Evolutionary conservation across 352 stramenopile genomes (phyloP).

Genomic region (Phytophthora cryptogea): DNA sequence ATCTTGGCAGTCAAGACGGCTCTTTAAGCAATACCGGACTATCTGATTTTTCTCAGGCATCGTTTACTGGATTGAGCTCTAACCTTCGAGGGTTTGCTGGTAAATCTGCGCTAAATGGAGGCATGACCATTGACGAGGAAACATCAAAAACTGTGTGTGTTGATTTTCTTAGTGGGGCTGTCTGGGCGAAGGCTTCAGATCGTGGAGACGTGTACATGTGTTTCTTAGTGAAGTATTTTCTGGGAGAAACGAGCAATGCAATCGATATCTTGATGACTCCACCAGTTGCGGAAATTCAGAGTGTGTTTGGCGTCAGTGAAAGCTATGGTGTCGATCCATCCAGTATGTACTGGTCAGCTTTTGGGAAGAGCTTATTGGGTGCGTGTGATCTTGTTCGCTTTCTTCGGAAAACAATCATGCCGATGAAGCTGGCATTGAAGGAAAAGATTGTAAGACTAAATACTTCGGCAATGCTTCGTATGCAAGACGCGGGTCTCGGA

Average conservation of each 20-base stretch:
- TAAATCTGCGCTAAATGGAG: not conserved
- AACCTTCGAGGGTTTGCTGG: conserved; percentile 40
- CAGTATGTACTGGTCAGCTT: conserved; percentile 74
- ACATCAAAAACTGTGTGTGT: conserved; percentile 45
- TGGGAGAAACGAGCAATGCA: conserved; percentile 47
- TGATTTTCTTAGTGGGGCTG: conserved; percentile 64
- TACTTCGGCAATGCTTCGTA: conserved; percentile 48
- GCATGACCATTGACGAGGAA: conserved; percentile 3
- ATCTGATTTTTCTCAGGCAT: conserved; percentile 42
- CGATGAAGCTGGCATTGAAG: conserved; percentile 56
- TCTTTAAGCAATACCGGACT: conserved; percentile 7
- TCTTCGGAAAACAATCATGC: conserved; percentile 51
- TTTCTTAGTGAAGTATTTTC: conserved; percentile 75
- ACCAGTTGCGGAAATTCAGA: conserved; percentile 57
- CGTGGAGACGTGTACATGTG: conserved; percentile 76
- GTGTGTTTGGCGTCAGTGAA: conserved; percentile 47
- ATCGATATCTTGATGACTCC: conserved; percentile 58
- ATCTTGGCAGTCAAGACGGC: conserved; percentile 46
- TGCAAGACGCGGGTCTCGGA: conserved; percentile 58
- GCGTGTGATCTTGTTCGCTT: conserved; percentile 72
- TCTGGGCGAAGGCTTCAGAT: conserved; percentile 52
- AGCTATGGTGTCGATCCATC: conserved; percentile 13
- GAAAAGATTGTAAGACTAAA: conserved; percentile 62
- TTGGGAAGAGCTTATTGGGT: conserved; percentile 71
- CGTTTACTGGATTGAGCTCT: conserved; percentile 61